These are phyloP conservation scores for Ramaria sp. DNA, from an alignment of 768 basidiomycete genomes.

Conservation along the genomic window DNA sequence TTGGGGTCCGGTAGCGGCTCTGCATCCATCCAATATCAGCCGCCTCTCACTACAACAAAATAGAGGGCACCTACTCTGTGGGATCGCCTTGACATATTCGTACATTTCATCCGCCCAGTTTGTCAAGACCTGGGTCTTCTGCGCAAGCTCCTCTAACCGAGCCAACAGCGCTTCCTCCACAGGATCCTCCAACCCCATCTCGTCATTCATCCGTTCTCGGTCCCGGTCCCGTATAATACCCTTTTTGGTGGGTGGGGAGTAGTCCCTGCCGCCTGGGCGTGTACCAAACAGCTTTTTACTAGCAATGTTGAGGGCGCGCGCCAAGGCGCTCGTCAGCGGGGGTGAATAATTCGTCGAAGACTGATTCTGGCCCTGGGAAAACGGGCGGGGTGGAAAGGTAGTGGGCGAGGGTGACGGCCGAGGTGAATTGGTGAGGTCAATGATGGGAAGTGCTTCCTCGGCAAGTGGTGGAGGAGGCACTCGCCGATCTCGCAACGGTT, in stretches of 20 bases:
- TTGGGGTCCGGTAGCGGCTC: constrained; percentile 74
- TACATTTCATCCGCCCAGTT: constrained; percentile 95
- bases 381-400: constrained; percentile 57
- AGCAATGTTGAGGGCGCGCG: constrained; percentile 69
- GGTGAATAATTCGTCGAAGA: constrained; percentile 55
- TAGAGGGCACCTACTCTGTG: constrained; percentile 45
- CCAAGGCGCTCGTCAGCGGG: constrained; percentile 61
- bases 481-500: constrained; percentile 47
- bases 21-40: constrained; percentile 21
- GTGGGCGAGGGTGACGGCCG: constrained; percentile 26
- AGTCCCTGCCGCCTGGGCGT: constrained; percentile 19
- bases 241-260: constrained; percentile 21
- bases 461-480: constrained; percentile 33
- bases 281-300: constrained; percentile 73
- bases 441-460: constrained; percentile 25
- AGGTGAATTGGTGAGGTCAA: constrained; percentile 24
- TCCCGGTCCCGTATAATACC: constrained; percentile 24
- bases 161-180: constrained; percentile 79
- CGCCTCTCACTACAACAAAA: constrained; percentile 8
- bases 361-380: constrained; percentile 35
- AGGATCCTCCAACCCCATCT: constrained; percentile 39
- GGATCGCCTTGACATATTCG: constrained; percentile 74
- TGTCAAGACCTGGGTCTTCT: constrained; percentile 90
- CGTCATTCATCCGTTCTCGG: constrained; percentile 29
- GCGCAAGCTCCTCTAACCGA: constrained; percentile 77